Percentiles rank a stretch among this genome's conserved stretches.
Evolutionary conservation across 2,329 filamentous ascomycete species (phyloP).

Genomic region (Aspergillus aculeatinus): DNA sequence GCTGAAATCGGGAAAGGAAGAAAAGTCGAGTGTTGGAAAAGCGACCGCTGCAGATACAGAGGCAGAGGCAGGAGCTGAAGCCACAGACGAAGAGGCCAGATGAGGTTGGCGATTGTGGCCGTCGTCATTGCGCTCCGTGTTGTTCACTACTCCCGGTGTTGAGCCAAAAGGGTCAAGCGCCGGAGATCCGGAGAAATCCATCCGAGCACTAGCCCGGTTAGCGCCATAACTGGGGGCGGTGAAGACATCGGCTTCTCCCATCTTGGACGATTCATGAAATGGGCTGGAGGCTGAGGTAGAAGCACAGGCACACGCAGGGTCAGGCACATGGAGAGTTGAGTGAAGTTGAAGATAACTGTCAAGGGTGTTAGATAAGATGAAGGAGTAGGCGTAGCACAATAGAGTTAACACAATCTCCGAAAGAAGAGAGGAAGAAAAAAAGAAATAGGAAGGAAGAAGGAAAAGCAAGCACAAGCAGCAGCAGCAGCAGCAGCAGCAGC

Average conservation of each 20-base stretch:
- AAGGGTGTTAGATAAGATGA: background rate
- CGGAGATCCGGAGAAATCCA: slow-evolving; percentile 19
- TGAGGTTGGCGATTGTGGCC: background rate
- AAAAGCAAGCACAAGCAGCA: background rate
- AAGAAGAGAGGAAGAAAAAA: background rate
- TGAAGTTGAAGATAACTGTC: background rate
- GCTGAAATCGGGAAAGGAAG: slow-evolving; percentile 2
- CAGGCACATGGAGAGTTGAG: background rate
- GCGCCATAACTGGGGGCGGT: slow-evolving; percentile 12
- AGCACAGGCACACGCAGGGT: background rate
- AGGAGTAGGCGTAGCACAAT: background rate
- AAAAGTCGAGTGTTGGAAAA: background rate
- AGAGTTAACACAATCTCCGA: background rate
- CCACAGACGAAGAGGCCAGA: background rate
- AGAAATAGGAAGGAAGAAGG: background rate
- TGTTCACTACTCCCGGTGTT: background rate
- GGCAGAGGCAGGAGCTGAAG: background rate
- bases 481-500: background rate
- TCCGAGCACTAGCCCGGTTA: slow-evolving; percentile 19
- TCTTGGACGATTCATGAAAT: background rate
- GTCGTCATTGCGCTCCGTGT: background rate
- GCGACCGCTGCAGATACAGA: background rate
- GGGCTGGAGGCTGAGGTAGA: background rate
- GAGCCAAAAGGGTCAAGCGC: slow-evolving; percentile 24
- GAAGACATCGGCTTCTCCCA: slow-evolving; percentile 10